Base-by-base conservation (phyloP, 331 rosid species). In the Malus hybrid region DNA sequence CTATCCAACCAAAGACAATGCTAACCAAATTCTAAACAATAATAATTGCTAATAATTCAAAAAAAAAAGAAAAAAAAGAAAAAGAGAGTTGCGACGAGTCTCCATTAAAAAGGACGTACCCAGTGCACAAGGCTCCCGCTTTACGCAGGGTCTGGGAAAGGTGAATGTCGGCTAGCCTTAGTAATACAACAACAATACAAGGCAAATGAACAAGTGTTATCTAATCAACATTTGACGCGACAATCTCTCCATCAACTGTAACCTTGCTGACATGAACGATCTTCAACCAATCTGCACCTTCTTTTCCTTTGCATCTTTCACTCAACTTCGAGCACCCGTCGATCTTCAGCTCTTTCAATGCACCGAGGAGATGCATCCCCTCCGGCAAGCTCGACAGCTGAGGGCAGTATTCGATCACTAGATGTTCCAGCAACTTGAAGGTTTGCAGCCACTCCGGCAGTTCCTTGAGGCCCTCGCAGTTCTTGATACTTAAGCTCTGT, bases 371-470 rank as follows among this genome's bases (percentile, higher is more conserved):
- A 32, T 71, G 32, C 62, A 80, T 57, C n/a, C 63, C 71, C 33
- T 30, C 42, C 0, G 78, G 89, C 14, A 82, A 66, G 48, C 71
- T 61, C 62, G 34, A 19, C n/a, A 86, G 4, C 24, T 63, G 50
- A 13, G 83, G 79, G 44, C 89, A 83, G 0, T 11, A 1, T 13
- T 2, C 6, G 2, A 83, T 78, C 11, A 1, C 0, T 2, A 79
- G 20, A 33, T 53, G 63, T 28, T 68, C 30, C 9, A 74, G 71
- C 60, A 20, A 2, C 46, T 2, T 30, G 20, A 74, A 29, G 20
- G 18, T 74, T 74, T 71, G 75, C 34, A 71, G 53, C 75, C 75
- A 71, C 66, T 33, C 75, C 1, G 75, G 75, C 57, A 71, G 75
- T 57, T 26, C 66, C 66, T 56, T 56, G 34, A 56, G 55, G 13